Percentiles rank a stretch among this genome's conserved stretches.
Conservation (phyloP, 768 basidiomycete genomes). For the Kwoniella heveanensis region DNA sequence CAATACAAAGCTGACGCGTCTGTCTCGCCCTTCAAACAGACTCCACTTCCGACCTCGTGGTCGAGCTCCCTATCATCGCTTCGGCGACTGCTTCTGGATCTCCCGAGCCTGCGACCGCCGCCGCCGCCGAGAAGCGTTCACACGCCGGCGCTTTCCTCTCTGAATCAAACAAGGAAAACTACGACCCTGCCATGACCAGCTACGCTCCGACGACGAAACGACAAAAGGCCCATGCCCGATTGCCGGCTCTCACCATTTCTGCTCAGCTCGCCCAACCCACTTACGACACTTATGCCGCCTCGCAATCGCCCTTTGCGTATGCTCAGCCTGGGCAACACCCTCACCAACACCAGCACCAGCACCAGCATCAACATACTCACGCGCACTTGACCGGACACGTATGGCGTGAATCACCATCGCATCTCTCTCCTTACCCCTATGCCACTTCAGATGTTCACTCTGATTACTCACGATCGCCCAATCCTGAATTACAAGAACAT, state of each 20-base stretch:
- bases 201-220: constrained; percentile 23
- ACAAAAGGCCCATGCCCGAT: constrained; percentile 27
- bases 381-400: constrained; percentile 14
- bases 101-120: constrained; percentile 8
- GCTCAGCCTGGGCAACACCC: constrained; percentile 8
- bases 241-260: constrained; percentile 32
- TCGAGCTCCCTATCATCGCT: constrained; percentile 41
- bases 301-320: constrained; percentile 23
- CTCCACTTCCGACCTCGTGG: constrained; percentile 28
- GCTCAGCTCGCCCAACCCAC: neutral
- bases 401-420: constrained; percentile 24
- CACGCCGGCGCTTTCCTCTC: constrained; percentile 10
- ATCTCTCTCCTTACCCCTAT: constrained; percentile 33
- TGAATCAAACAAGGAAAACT: constrained; percentile 41
- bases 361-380: constrained; percentile 3
- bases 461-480: constrained; percentile 39
- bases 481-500: constrained; percentile 22
- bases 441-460: constrained; percentile 23
- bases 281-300: constrained; percentile 32
- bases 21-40: constrained; percentile 10
- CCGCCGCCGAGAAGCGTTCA: constrained; percentile 33
- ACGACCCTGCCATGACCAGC: constrained; percentile 1
- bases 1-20: neutral
- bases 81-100: constrained; percentile 26
- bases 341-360: neutral